Evolutionary conservation across 371 early-diverging fungal species (phyloP), one percentile per base, ranked within the genome.

Genomic region (Amoeboaphelidium protococcarum): DNA sequence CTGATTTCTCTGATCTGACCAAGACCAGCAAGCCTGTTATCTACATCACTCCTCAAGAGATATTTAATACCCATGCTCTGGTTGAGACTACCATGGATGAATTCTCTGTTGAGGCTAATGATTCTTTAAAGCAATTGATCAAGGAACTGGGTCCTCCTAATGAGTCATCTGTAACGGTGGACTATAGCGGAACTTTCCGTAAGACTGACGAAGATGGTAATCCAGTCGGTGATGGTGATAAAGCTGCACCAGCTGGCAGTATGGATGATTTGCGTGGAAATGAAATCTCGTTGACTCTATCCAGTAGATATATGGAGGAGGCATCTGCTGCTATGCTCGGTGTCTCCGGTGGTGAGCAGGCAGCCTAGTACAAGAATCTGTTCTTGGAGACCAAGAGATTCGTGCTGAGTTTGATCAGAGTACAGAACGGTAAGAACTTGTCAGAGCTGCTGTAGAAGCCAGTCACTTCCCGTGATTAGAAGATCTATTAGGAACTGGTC

Each of bases 311-410:
- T 27, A 75, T 77, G 26, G 62, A 67, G 47, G 43, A 66, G 37
- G 49, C n/a, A n/a, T n/a, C n/a, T n/a, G n/a, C n/a, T n/a, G n/a
- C n/a, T n/a, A n/a, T n/a, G n/a, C n/a, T n/a, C n/a, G n/a, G n/a
- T n/a, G n/a, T n/a, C n/a, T n/a, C n/a, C n/a, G n/a, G n/a, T n/a
- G n/a, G n/a, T n/a, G n/a, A n/a, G n/a, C n/a, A n/a, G n/a, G n/a
- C n/a, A n/a, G n/a, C n/a, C n/a, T n/a, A n/a, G n/a, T n/a, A n/a
- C n/a, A 72, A 77, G 44, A 73, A 78, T 19, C 60, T 91, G 23
- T 68, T 86, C 41, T 66, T 74, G 16, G 87, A 89, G 54, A 80
- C 94, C 22, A 96, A 94, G 61, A 76, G 88, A 21, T 67, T 77
- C 45, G 70, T 87, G 20, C 58, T 84, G 31, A 68, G 74, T 37